phyloP scores from a whole-genome alignment of 306 rosid species.

The Inga laurina region DNA sequence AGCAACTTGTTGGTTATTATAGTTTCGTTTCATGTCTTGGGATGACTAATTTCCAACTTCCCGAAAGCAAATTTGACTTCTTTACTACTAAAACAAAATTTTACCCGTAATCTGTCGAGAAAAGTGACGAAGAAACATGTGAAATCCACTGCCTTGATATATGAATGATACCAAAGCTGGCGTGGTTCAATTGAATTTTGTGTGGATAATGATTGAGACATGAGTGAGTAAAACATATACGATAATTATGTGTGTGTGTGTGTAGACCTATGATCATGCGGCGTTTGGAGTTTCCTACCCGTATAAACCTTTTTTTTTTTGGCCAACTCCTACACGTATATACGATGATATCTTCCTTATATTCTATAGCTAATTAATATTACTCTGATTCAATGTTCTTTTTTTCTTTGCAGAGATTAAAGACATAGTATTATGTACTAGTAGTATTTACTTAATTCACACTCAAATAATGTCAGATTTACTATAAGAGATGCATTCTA shows the following conservation, averaged over 20 bases:
- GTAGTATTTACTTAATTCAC: no score
- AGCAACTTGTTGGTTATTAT: background rate
- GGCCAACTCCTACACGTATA: background rate
- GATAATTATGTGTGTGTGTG: no score
- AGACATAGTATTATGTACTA: background rate
- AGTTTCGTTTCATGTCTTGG: background rate
- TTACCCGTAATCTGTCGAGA: constrained; percentile 24
- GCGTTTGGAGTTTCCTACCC: background rate
- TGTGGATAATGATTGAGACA: constrained; percentile 47
- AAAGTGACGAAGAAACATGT: constrained; percentile 22
- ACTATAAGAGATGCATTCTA: no score
- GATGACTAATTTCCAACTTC: background rate
- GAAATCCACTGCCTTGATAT: constrained; percentile 26
- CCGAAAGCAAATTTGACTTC: constrained; percentile 10
- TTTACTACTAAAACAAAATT: constrained; percentile 16
- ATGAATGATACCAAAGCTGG: constrained; percentile 42
- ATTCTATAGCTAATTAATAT: no score
- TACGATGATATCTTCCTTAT: background rate
- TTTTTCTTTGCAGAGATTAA: no score
- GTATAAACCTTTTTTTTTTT: background rate
- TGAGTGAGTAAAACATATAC: background rate
- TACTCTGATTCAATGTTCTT: no score
- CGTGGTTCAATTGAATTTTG: constrained; percentile 40
- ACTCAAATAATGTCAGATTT: no score
- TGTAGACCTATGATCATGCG: no score